Evolutionary conservation across 1,284 basidiomycete species (phyloP).

Genomic region (Malassezia furfur): DNA sequence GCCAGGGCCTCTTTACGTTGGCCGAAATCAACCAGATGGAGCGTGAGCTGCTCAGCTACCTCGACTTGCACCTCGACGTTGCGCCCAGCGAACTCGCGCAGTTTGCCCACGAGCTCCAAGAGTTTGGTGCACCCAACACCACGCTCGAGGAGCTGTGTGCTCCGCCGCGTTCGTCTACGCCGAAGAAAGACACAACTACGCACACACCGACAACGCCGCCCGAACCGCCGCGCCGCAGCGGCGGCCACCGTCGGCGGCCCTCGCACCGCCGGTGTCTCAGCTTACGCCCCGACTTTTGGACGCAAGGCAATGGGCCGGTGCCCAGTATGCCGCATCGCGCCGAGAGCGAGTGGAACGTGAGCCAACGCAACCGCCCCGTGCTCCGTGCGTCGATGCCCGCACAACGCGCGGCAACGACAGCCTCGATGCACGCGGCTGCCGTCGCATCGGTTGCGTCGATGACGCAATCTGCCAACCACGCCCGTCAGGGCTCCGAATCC

Average conservation of each 20-base stretch:
- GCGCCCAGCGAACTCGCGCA: conserved; percentile 32
- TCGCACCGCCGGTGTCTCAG: conserved; percentile 13
- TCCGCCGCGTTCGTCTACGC: background rate
- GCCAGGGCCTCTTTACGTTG: conserved; percentile 44
- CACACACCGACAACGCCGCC: background rate
- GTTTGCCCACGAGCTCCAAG: conserved; percentile 34
- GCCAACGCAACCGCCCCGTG: background rate
- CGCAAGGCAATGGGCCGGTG: background rate
- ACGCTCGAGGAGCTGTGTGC: conserved; percentile 14
- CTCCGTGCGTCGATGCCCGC: conserved; percentile 13
- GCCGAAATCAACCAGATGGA: conserved; percentile 49
- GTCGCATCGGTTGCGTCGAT: background rate
- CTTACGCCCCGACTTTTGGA: conserved; percentile 16
- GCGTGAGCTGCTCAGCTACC: conserved; percentile 47
- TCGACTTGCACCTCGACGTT: conserved; percentile 43
- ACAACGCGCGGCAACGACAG: background rate
- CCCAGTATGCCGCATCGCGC: conserved; percentile 8
- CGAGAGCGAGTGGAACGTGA: conserved; percentile 12
- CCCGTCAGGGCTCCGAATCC: background rate
- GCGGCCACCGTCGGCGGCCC: background rate
- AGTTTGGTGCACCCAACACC: conserved; percentile 15
- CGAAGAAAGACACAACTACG: background rate
- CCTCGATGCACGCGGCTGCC: background rate
- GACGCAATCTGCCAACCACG: background rate
- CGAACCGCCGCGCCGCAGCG: background rate